phyloP scores from a whole-genome alignment of 306 rosid species.

The Begonia masoniana region DNA sequence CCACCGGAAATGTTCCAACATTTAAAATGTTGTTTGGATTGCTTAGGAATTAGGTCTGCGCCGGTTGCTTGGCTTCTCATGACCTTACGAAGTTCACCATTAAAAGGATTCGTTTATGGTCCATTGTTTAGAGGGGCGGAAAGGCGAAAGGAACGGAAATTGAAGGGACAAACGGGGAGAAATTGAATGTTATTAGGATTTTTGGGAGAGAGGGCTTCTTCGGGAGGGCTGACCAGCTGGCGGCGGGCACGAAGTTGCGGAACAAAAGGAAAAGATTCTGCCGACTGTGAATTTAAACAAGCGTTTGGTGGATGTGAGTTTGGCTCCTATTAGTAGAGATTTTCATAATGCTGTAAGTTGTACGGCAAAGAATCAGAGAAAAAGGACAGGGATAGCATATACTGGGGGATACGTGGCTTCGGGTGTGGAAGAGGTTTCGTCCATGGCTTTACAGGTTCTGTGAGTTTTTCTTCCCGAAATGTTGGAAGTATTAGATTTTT shows the following conservation, averaged over 20 bases:
- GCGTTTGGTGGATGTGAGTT: conserved; percentile 29
- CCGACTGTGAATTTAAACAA: conserved; percentile 27
- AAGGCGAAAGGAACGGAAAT: too few relatives aligned
- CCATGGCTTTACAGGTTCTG: conserved; percentile 69
- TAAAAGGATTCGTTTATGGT: conserved; percentile 49
- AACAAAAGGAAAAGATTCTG: conserved; percentile 22
- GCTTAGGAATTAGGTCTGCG: conserved; percentile 31
- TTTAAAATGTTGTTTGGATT: conserved; percentile 49
- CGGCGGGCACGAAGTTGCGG: conserved; percentile 5
- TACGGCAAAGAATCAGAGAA: conserved; percentile 25
- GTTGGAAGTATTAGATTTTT: neutral
- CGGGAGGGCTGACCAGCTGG: too few relatives aligned
- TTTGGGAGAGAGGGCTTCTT: conserved; percentile 45
- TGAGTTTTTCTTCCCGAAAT: neutral
- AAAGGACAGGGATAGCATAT: conserved; percentile 27
- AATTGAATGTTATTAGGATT: conserved; percentile 31
- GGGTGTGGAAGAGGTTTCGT: conserved; percentile 51
- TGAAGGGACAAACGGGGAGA: too few relatives aligned
- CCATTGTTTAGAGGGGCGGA: conserved; percentile 47
- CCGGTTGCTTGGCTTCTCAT: conserved; percentile 52
- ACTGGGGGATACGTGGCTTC: conserved; percentile 39
- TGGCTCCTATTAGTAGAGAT: conserved; percentile 33
- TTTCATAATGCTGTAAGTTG: conserved; percentile 47
- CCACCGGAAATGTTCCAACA: conserved; percentile 30
- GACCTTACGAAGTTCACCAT: conserved; percentile 35